These are phyloP conservation scores for Piper betle DNA, from an alignment of 164 flowering plant species.

Conservation along the genomic window DNA sequence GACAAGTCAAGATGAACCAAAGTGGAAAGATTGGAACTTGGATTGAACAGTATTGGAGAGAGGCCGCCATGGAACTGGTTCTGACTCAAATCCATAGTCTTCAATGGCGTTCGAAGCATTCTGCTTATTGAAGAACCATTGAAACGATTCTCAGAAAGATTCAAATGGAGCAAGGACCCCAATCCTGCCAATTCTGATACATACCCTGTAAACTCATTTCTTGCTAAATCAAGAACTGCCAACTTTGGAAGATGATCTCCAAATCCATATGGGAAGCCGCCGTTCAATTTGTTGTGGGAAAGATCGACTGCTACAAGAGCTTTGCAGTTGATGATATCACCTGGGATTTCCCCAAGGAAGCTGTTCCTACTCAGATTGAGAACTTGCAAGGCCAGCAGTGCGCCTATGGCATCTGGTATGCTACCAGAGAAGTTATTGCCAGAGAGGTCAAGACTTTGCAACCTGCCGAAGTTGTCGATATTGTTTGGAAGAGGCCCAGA, in stretches of 20 bases:
- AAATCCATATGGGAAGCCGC: slow-evolving; percentile 54
- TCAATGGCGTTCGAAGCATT: slow-evolving; percentile 31
- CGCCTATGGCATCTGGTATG: slow-evolving; percentile 47
- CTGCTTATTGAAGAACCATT: slow-evolving; percentile 49
- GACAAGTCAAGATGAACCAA: slow-evolving; percentile 62
- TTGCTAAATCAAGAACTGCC: slow-evolving; percentile 46
- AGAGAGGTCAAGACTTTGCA: slow-evolving; percentile 55
- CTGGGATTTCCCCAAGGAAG: slow-evolving; percentile 39
- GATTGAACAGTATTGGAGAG: slow-evolving; percentile 48
- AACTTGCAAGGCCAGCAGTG: slow-evolving; percentile 32
- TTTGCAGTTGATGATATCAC: slow-evolving; percentile 33
- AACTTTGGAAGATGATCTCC: slow-evolving; percentile 54
- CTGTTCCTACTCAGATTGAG: slow-evolving; percentile 43
- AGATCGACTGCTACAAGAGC: slow-evolving; percentile 43
- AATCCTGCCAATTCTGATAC: slow-evolving; percentile 40
- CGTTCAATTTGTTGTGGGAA: slow-evolving; percentile 43
- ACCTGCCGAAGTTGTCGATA: slow-evolving; percentile 62
- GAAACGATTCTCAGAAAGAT: slow-evolving; percentile 57
- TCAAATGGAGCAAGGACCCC: slow-evolving; percentile 38
- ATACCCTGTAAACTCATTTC: slow-evolving; percentile 43
- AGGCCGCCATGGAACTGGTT: slow-evolving; percentile 76
- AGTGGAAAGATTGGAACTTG: slow-evolving; percentile 43
- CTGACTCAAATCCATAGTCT: slow-evolving; percentile 60
- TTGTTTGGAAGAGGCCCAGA: slow-evolving; percentile 48
- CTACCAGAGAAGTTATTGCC: slow-evolving; percentile 49